phyloP scores from a whole-genome alignment of 768 basidiomycete species.

The Xanthoconium stramineum region DNA sequence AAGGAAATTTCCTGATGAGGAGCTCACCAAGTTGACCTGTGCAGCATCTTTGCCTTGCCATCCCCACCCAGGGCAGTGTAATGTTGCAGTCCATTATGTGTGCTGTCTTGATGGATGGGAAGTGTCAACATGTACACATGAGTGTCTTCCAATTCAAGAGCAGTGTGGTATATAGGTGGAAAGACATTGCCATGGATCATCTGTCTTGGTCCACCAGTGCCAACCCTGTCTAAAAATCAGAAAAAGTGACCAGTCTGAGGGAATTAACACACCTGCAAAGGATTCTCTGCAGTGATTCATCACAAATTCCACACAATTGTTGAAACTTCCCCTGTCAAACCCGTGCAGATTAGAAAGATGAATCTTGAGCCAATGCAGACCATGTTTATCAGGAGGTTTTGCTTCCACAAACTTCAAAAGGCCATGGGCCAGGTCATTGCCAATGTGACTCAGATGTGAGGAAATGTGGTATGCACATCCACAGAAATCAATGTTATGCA shows the following conservation, averaged over 20 bases:
- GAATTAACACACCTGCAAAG: slow-evolving; percentile 56
- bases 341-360: slow-evolving; percentile 93
- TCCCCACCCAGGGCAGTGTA: slow-evolving; percentile 98
- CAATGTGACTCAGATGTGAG: slow-evolving; percentile 92
- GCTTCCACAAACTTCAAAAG: slow-evolving; percentile 79
- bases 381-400: slow-evolving; percentile 77
- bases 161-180: slow-evolving; percentile 79
- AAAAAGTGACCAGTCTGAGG: neutral
- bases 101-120: slow-evolving; percentile 98
- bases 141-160: slow-evolving; percentile 66
- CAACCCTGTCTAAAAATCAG: slow-evolving; percentile 45
- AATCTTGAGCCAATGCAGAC: slow-evolving; percentile 92
- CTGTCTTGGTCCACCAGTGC: slow-evolving; percentile 87
- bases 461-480: slow-evolving; percentile 97
- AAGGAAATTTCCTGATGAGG: slow-evolving; percentile 72
- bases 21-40: slow-evolving; percentile 84
- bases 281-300: slow-evolving; percentile 69
- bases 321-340: slow-evolving; percentile 91
- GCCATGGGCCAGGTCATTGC: slow-evolving; percentile 89
- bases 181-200: slow-evolving; percentile 98
- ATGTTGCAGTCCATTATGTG: slow-evolving; percentile 97
- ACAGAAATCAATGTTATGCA: slow-evolving; percentile 96
- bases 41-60: slow-evolving; percentile 73
- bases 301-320: slow-evolving; percentile 81
- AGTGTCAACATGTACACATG: slow-evolving; percentile 58